These are phyloP conservation scores for Leccinum disarticulatum DNA, from an alignment of 768 basidiomycete species.

Conservation along the genomic window DNA sequence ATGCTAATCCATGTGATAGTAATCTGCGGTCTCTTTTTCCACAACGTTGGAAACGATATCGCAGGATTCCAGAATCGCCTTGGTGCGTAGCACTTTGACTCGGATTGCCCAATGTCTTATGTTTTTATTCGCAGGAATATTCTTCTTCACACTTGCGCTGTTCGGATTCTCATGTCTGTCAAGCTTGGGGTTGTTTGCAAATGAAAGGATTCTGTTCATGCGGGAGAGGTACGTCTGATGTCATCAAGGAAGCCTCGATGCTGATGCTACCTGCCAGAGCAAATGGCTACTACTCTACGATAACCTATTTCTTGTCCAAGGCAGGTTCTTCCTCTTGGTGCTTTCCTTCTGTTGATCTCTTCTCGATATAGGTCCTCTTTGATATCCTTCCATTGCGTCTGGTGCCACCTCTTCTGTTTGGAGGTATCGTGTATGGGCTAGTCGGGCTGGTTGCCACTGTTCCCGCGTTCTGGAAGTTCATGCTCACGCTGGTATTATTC, in stretches of 20 bases:
- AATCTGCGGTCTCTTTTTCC: constrained; percentile 92
- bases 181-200: constrained; percentile 90
- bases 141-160: constrained; percentile 96
- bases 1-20: constrained; percentile 42
- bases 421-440: constrained; percentile 92
- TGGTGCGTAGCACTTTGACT: constrained; percentile 42
- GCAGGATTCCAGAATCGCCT: constrained; percentile 96
- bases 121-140: constrained; percentile 56
- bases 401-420: constrained; percentile 93
- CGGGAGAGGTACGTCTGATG: constrained; percentile 74
- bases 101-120: background rate
- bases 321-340: constrained; percentile 31
- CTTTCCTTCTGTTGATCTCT: background rate
- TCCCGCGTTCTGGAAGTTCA: constrained; percentile 95
- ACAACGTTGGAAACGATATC: constrained; percentile 88
- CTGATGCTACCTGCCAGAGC: constrained; percentile 49
- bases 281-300: constrained; percentile 96
- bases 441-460: constrained; percentile 94
- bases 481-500: constrained; percentile 93
- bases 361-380: constrained; percentile 70
- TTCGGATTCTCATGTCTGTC: constrained; percentile 98
- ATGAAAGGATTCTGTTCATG: constrained; percentile 95
- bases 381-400: constrained; percentile 94
- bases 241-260: background rate
- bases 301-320: constrained; percentile 97